phyloP scores from a whole-genome alignment of 257 asterid genomes.

The Solanum appendiculatum region DNA sequence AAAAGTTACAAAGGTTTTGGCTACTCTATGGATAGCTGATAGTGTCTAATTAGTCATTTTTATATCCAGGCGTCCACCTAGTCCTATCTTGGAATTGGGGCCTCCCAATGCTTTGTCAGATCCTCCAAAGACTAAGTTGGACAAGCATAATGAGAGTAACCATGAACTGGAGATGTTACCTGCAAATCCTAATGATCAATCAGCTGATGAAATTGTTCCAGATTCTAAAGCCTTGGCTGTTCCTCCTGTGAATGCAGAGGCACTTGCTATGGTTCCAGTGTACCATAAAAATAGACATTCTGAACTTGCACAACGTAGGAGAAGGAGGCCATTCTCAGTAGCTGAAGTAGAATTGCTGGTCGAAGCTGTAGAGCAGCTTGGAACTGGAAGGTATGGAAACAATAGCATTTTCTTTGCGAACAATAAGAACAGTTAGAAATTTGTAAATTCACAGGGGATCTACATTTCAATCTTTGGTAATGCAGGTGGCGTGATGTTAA shows the following conservation, averaged over 20 bases:
- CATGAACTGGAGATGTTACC: slow-evolving; percentile 20
- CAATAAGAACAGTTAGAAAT: neutral
- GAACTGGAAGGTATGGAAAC: slow-evolving; percentile 67
- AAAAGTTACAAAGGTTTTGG: neutral
- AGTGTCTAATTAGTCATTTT: neutral
- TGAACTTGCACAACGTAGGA: slow-evolving; percentile 72
- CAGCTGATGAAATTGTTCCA: slow-evolving; percentile 18
- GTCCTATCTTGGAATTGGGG: slow-evolving; percentile 41
- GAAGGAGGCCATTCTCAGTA: slow-evolving; percentile 83
- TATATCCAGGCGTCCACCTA: slow-evolving; percentile 39
- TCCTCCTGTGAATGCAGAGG: slow-evolving; percentile 24
- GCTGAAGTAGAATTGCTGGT: slow-evolving; percentile 82
- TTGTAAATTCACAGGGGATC: neutral
- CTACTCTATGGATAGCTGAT: neutral
- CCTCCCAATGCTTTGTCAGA: slow-evolving; percentile 27
- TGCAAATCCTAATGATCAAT: slow-evolving; percentile 14
- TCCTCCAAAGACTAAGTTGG: slow-evolving; percentile 25
- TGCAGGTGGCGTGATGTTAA: slow-evolving; percentile 5
- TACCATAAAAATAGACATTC: slow-evolving; percentile 40
- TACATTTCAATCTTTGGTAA: neutral
- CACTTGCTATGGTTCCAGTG: slow-evolving; percentile 48
- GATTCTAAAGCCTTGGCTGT: slow-evolving; percentile 54
- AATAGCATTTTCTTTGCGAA: neutral
- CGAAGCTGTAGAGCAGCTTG: slow-evolving; percentile 78
- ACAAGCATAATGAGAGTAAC: slow-evolving; percentile 14